Percentiles rank a stretch among this genome's conserved stretches.
These are phyloP conservation scores for Podospora pseudoanserina DNA, from an alignment of 495 filamentous ascomycete species.

Conservation along the genomic window DNA sequence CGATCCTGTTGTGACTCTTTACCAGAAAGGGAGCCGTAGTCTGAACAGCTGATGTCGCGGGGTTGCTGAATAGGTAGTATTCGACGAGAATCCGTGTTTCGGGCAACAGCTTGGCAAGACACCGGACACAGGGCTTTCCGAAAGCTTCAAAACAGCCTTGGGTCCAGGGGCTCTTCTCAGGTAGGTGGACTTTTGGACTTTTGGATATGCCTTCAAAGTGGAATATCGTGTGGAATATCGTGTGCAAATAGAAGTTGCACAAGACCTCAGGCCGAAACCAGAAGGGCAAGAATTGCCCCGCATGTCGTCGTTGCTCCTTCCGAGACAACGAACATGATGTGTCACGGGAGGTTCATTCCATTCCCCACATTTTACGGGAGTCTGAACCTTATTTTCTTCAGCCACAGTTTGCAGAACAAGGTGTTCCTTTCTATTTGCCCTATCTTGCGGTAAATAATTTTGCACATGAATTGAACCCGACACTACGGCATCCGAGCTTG, in stretches of 20 bases:
- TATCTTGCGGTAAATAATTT: no score
- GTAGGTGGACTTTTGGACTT: not conserved
- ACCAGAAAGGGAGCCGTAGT: not conserved
- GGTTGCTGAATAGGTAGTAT: not conserved
- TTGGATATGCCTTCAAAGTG: not conserved
- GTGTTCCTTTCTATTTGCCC: no score
- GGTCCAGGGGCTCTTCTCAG: not conserved
- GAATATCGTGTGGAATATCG: no score
- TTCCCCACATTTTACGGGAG: no score
- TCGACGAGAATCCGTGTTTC: constrained; percentile 2
- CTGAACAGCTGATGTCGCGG: not conserved
- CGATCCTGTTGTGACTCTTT: not conserved
- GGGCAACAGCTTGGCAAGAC: not conserved
- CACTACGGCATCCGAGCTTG: not conserved
- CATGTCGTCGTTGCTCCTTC: not conserved
- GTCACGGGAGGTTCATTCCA: not conserved
- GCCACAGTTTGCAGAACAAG: not conserved
- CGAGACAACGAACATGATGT: not conserved
- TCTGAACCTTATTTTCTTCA: not conserved
- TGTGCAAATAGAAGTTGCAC: not conserved
- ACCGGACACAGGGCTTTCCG: constrained; percentile 10
- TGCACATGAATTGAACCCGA: not conserved
- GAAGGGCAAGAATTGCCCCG: no score
- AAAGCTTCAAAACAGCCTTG: not conserved
- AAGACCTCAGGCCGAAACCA: no score